Evolutionary conservation across 169 alveolate species (phyloP).

Genomic region (Plasmodium falciparum): DNA sequence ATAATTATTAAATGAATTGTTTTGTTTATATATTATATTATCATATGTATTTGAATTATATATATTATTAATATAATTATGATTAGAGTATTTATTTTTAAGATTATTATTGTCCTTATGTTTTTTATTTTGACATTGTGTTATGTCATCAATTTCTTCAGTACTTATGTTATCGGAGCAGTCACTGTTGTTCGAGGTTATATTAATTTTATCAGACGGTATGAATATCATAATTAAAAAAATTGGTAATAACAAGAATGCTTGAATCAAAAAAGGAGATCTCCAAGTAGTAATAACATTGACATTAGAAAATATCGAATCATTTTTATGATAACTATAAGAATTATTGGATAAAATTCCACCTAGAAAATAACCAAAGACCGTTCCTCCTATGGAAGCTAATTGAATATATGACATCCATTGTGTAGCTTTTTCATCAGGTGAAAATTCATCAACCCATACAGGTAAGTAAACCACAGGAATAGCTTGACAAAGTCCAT

Average conservation of each 20-base stretch:
- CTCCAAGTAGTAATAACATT: constrained; percentile 62
- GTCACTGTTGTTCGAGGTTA: constrained; percentile 9
- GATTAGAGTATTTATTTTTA: background rate
- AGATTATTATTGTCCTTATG: background rate
- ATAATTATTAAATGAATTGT: background rate
- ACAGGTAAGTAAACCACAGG: constrained; percentile 95
- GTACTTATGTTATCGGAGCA: background rate
- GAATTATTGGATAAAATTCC: constrained; percentile 54
- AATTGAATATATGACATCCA: constrained; percentile 96
- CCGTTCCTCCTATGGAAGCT: constrained; percentile 91
- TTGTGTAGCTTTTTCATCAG: constrained; percentile 88
- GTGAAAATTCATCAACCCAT: constrained; percentile 96
- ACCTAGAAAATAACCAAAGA: constrained; percentile 79
- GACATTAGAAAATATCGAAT: constrained; percentile 8
- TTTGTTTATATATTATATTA: no score
- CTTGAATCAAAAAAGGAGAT: constrained; percentile 73
- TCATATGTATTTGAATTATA: background rate
- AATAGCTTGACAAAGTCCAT: constrained; percentile 94
- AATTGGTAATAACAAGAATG: constrained; percentile 39
- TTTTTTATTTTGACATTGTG: background rate
- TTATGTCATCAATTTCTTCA: background rate
- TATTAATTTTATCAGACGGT: constrained; percentile 60
- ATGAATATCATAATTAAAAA: constrained; percentile 57
- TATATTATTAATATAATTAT: background rate
- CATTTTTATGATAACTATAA: constrained; percentile 3